Evolutionary conservation across 1,284 basidiomycete species (phyloP).

Genomic region (Ceratobasidium sp.): DNA sequence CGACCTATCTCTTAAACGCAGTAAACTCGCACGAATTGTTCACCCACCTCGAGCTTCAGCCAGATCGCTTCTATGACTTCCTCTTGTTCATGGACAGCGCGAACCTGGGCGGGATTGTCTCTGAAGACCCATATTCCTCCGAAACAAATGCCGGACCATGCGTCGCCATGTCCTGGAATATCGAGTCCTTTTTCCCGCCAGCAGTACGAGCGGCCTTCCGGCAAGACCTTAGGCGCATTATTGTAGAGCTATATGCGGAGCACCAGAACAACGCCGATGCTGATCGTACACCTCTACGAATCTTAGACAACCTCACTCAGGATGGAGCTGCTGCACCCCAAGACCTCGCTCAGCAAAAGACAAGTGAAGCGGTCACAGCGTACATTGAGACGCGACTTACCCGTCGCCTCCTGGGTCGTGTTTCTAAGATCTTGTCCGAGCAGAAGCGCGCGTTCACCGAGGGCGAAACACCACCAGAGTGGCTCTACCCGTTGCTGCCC

Average conservation of each 20-base stretch:
- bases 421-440: slow-evolving; percentile 74
- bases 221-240: slow-evolving; percentile 80
- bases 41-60: slow-evolving; percentile 89
- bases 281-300: slow-evolving; percentile 76
- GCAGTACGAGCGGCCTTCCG: slow-evolving; percentile 85
- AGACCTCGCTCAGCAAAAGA: slow-evolving; percentile 75
- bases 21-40: slow-evolving; percentile 96
- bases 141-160: slow-evolving; percentile 22
- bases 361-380: slow-evolving; percentile 72
- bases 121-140: slow-evolving; percentile 67
- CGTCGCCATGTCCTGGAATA: slow-evolving; percentile 96
- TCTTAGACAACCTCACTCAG: slow-evolving; percentile 70
- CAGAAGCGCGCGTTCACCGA: slow-evolving; percentile 70
- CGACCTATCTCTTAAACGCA: slow-evolving; percentile 92
- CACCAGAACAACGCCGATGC: slow-evolving; percentile 71
- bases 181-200: slow-evolving; percentile 88
- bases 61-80: slow-evolving; percentile 94
- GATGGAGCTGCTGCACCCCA: slow-evolving; percentile 69
- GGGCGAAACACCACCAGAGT: slow-evolving; percentile 65
- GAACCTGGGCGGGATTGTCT: slow-evolving; percentile 92
- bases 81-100: slow-evolving; percentile 96
- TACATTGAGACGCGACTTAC: slow-evolving; percentile 87
- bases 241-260: slow-evolving; percentile 85
- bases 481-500: slow-evolving; percentile 87
- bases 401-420: slow-evolving; percentile 78